These are phyloP conservation scores for Purpureocillium lavendulum DNA, from an alignment of 2,329 filamentous ascomycete genomes.

Conservation along the genomic window DNA sequence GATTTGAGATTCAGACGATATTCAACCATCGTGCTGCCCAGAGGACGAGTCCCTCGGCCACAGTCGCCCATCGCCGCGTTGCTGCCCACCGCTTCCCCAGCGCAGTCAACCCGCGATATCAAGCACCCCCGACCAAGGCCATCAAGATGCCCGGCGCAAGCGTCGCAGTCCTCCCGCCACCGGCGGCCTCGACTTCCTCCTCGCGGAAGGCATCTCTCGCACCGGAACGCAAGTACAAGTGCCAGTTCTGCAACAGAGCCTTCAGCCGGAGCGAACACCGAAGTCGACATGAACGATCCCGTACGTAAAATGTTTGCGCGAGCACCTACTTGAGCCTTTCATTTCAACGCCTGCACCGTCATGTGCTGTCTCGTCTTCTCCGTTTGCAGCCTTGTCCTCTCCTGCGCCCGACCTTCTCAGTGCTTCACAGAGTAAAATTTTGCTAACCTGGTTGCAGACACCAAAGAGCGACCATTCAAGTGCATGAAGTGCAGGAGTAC, in stretches of 20 bases:
- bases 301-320: conserved; percentile 55
- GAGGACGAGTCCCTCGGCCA: conserved; percentile 12
- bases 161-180: conserved; percentile 55
- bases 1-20: conserved; percentile 34
- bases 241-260: conserved; percentile 94
- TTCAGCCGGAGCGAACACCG: conserved; percentile 97
- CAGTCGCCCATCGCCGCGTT: conserved; percentile 14
- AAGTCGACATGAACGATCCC: conserved; percentile 92
- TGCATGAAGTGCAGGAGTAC: conserved; percentile 97
- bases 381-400: background rate
- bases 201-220: conserved; percentile 68
- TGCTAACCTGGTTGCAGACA: conserved; percentile 52
- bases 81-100: conserved; percentile 10
- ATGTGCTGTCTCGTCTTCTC: conserved; percentile 3
- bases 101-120: conserved; percentile 8
- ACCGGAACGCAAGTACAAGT: conserved; percentile 98
- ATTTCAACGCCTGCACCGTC: background rate
- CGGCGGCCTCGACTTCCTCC: conserved; percentile 59
- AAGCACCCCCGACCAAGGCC: conserved; percentile 23
- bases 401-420: conserved; percentile 6
- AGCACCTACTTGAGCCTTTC: background rate
- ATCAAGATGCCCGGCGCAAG: conserved; percentile 62
- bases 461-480: conserved; percentile 97
- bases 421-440: background rate
- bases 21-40: conserved; percentile 49